Base-by-base conservation (phyloP, 352 stramenopile species). In the Thalassiosira oceanica region DNA sequence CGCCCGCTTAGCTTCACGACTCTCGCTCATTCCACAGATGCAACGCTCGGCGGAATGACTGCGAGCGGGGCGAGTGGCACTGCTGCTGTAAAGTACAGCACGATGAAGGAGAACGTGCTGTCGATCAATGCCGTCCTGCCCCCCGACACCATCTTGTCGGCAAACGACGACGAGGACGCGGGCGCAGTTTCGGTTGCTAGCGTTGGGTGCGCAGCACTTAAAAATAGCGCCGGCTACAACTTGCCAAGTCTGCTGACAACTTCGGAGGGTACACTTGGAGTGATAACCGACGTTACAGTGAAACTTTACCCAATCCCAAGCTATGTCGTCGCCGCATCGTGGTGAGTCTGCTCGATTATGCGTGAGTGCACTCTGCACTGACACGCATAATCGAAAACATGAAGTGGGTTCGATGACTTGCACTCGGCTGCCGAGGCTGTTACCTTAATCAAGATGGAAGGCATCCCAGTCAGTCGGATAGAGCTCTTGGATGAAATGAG, bases 71-170 rank as follows among this genome's bases (percentile, higher is more conserved):
- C 84, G 21, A 88, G 73, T 26, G 86, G 85, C 13, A 93, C 85
- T n/a, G 85, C 80, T 16, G 68, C 88, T 6, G 68, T 90, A 7
- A 90, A 89, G 4, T 97, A 97, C 60, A 95, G 95, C 37, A 98
- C 97, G 61, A 99, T 99, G 95, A 92, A 96, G 70, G 94, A 96
- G 11, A 97, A 97, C 60, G 93, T 98, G 11, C 85, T 98, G 63
- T 85, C 65, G 16, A 62, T 99, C 2, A 97, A 93, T 52, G 94
- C 81, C 13, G 94, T 98, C 15, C 86, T 98, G 70, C 73, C 82
- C 16, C 61, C 61, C 10, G 55, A 23, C 18, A 60, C 27, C n/a
- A 60, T 64, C 26, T 27, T 24, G 41, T 33, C 24, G 31, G n/a
- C 0, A 11, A 15, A 8, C n/a, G 2, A 51, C 26, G 10, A 28